Base-by-base conservation (phyloP, 1,139 yeast species). In the Kodamaea arcana region DNA sequence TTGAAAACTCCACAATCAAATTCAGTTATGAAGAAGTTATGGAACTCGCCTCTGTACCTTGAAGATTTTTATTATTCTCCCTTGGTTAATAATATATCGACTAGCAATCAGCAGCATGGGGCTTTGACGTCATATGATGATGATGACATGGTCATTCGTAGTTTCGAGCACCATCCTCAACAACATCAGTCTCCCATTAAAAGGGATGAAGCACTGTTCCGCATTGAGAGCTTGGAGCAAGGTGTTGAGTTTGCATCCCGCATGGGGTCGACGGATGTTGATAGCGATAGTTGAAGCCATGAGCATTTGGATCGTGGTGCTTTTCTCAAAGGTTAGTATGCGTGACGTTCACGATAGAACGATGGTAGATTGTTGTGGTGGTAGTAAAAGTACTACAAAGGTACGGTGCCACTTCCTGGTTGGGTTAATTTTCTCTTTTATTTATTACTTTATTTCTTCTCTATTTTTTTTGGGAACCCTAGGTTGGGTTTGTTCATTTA, bases 41-140 rank as follows among this genome's bases (percentile, higher is more conserved):
- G 81, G 81, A 72, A 78, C 47, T 77, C 84, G 15, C 86, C 86
- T 3, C 72, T 80, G 5, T 77, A 76, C 47, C 61, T 79, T 42
- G 86, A 80, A 44, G 86, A 80, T 46, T 80, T 80, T 48, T 78
- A 78, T 48, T 73, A 76, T 34, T 76, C 83, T 16, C 85, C 86
- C 3, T 59, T 66, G 41, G 50, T 60, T 14, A 59, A 69, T 16
- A 29, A 30, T 14, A 11, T 27, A 8, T 31, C 25, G 15, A 15
- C 22, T n/a, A 27, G 23, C n/a, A 27, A 14, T 20, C 33, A 28
- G n/a, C 24, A 33, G n/a, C 44, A 40, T 15, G 45, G 46, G 5
- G 45, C 47, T 21, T 52, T 68, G 36, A 62, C 59, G 39, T 60
- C 69, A 25, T 67, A 69, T 44, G 81, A 72, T 44, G 80, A 76